Percentiles rank a stretch among this genome's conserved stretches.
Evolutionary conservation across 2,329 filamentous ascomycete species (phyloP).

Genomic region (Purpureocillium lavendulum): DNA sequence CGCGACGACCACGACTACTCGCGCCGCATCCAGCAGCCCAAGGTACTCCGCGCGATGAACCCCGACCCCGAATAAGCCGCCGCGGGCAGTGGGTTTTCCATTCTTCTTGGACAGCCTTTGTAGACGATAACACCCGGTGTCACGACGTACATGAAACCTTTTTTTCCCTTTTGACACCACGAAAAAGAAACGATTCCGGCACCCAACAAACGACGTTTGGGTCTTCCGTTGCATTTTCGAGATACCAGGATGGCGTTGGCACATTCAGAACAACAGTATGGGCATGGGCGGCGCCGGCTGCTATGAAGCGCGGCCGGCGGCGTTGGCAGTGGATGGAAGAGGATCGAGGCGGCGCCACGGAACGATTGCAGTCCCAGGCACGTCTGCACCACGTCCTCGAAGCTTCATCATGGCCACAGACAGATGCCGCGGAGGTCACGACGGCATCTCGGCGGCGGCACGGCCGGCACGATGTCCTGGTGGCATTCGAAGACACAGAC

Average conservation of each 20-base stretch:
- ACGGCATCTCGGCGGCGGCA: too few relatives aligned
- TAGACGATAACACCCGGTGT: slow-evolving; percentile 12
- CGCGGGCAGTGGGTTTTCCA: neutral
- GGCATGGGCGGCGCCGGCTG: neutral
- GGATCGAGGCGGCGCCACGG: too few relatives aligned
- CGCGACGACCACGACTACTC: slow-evolving; percentile 61
- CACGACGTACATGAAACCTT: slow-evolving; percentile 24
- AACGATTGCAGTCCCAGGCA: too few relatives aligned
- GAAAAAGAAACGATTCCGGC: neutral
- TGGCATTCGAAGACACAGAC: neutral
- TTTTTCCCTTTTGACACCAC: slow-evolving; percentile 12
- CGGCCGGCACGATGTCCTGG: too few relatives aligned
- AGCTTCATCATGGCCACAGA: too few relatives aligned
- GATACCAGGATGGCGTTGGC: slow-evolving; percentile 31
- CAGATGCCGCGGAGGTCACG: too few relatives aligned
- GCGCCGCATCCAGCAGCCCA: slow-evolving; percentile 44
- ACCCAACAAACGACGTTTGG: slow-evolving; percentile 3
- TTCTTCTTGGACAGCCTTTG: slow-evolving; percentile 12
- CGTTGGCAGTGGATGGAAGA: too few relatives aligned
- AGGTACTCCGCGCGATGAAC: slow-evolving; percentile 55
- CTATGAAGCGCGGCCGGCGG: too few relatives aligned
- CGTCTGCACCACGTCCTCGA: too few relatives aligned
- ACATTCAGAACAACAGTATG: slow-evolving; percentile 7
- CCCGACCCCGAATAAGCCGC: slow-evolving; percentile 37
- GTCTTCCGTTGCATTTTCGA: slow-evolving; percentile 23